A percentile compares a stretch with the other conserved stretches of the same genome.
Conservation (phyloP, 495 filamentous ascomycete species). For the Trichoderma orchidacearum region DNA sequence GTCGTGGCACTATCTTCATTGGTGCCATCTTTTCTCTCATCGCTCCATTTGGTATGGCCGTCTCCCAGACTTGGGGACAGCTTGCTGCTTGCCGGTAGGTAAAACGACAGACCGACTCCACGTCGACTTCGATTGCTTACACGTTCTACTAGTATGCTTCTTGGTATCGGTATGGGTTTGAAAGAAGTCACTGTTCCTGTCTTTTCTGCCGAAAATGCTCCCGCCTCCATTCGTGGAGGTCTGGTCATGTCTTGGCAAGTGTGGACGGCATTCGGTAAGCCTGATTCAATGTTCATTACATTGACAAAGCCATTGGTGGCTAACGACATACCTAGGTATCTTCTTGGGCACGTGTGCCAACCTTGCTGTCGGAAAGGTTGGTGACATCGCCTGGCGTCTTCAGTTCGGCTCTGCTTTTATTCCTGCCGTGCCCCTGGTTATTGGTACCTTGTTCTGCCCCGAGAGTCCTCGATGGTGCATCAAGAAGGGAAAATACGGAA, state of each 20-base stretch:
- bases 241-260: slow-evolving; percentile 60
- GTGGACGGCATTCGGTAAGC: slow-evolving; percentile 8
- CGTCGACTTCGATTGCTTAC: slow-evolving; percentile 11
- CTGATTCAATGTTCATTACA: not conserved
- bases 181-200: slow-evolving; percentile 47
- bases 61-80: slow-evolving; percentile 40
- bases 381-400: slow-evolving; percentile 32
- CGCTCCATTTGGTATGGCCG: slow-evolving; percentile 42
- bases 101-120: not conserved
- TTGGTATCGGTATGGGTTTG: slow-evolving; percentile 54
- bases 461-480: slow-evolving; percentile 62
- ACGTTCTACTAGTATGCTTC: slow-evolving; percentile 38
- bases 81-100: slow-evolving; percentile 9
- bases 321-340: slow-evolving; percentile 15
- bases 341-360: slow-evolving; percentile 9
- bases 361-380: slow-evolving; percentile 7
- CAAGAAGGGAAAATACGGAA: slow-evolving; percentile 37
- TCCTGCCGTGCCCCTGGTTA: slow-evolving; percentile 49
- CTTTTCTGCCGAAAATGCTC: slow-evolving; percentile 55
- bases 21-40: slow-evolving; percentile 40
- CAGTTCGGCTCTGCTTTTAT: slow-evolving; percentile 56
- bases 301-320: slow-evolving; percentile 21
- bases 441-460: slow-evolving; percentile 51
- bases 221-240: slow-evolving; percentile 52
- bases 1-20: slow-evolving; percentile 47